phyloP scores from a whole-genome alignment of 352 stramenopile genomes.

The Phytophthora megakarya region DNA sequence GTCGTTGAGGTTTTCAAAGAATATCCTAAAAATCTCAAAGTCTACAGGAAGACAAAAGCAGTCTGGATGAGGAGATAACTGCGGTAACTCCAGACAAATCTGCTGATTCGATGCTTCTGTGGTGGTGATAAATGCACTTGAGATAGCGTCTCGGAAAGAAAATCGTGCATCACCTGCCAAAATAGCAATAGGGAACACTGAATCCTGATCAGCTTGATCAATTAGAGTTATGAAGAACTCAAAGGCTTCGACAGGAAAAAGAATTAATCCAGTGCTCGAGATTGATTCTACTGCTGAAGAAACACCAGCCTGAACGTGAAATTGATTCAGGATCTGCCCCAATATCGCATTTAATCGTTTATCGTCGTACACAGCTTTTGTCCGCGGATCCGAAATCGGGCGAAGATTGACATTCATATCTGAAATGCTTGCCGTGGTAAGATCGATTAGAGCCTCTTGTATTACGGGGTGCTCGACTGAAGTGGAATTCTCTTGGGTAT shows the following conservation, averaged over 20 bases:
- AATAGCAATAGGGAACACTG: constrained; percentile 36
- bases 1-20: constrained; percentile 38
- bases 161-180: constrained; percentile 67
- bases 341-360: constrained; percentile 48
- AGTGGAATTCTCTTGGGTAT: not conserved
- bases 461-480: no score
- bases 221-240: constrained; percentile 52
- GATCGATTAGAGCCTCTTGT: no score
- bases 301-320: constrained; percentile 3
- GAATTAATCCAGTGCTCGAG: constrained; percentile 48
- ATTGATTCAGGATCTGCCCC: constrained; percentile 36
- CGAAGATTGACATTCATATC: constrained; percentile 57
- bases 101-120: constrained; percentile 12
- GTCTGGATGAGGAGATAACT: constrained; percentile 78
- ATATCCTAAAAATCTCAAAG: constrained; percentile 65
- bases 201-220: not conserved
- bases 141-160: constrained; percentile 66
- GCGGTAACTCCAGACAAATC: constrained; percentile 55
- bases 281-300: not conserved
- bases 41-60: constrained; percentile 85
- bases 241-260: constrained; percentile 76
- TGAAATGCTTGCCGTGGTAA: constrained; percentile 45
- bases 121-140: constrained; percentile 51
- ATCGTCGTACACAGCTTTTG: constrained; percentile 42
- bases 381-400: constrained; percentile 25